Evolutionary conservation across 768 basidiomycete genomes (phyloP), one percentile per base, ranked within the genome.

Genomic region (Phallus indusiatus): DNA sequence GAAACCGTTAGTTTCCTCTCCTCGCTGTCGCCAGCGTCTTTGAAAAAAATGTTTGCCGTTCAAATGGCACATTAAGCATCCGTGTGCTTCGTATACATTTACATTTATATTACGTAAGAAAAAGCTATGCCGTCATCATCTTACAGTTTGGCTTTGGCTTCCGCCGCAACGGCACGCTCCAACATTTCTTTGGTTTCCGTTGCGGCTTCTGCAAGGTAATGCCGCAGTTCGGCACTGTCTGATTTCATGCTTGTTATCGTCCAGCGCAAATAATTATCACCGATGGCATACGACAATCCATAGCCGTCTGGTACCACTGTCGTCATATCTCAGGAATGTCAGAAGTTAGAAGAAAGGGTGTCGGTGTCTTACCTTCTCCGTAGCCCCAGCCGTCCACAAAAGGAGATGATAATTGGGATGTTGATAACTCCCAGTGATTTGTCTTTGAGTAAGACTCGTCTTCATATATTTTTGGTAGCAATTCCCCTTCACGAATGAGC

Each of bases 361-460:
- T 36, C 33, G 21, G 59, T 8, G 22, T 71, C 79, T 63, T 60
- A 90, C 90, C 90, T 80, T 95, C 91, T 8, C 94, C 93, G 68
- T 97, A 97, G 14, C 95, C 96, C 95, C 95, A 98, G 20, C 93
- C 93, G 65, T 94, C 90, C 35, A 99, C 75, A 70, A 79, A 94
- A 54, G 76, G 77, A 48, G 83, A 86, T 53, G 85, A 86, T 59
- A 98, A 74, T 71, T 96, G 90, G 62, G 85, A 88, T 18, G 96
- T 99, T 46, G 86, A 90, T 64, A 98, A 74, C 72, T 95, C 89
- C 96, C 96, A 99, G 70, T 95, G 89, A 62, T 70, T 82, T 48
- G 86, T 88, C 69, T 77, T 78, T 7, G 75, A 66, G 67, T 78
- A 95, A 8, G 86, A 83, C 55, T 73, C 71, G 66, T 97, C 93